A percentile compares a stretch with the other conserved stretches of the same genome.
Conservation (phyloP, 257 asterid species). For the Leptodermis oblonga region DNA sequence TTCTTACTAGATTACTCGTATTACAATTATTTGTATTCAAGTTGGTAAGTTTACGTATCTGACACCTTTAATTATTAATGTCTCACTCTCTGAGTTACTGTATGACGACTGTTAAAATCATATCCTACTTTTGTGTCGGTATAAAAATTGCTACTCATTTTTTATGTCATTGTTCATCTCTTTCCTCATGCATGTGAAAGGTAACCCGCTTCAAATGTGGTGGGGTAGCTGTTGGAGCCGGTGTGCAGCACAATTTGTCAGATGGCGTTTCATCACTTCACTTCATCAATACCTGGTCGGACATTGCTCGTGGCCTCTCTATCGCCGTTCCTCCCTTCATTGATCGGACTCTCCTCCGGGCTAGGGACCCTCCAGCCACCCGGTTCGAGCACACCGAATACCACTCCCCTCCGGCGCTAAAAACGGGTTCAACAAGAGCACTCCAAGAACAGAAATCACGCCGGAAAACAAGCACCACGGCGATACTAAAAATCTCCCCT, state of each 20-base stretch:
- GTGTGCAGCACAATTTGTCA: constrained; percentile 41
- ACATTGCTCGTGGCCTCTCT: constrained; percentile 36
- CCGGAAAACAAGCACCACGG: constrained; percentile 14
- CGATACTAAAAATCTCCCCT: constrained; percentile 25
- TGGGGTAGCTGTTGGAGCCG: constrained; percentile 34
- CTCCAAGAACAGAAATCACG: neutral
- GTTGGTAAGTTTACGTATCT: no score
- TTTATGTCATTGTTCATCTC: no score
- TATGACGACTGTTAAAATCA: no score
- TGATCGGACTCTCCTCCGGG: constrained; percentile 35
- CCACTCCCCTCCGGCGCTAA: constrained; percentile 28
- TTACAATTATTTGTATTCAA: no score
- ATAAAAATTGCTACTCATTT: no score
- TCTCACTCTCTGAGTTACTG: no score
- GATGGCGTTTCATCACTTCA: constrained; percentile 47
- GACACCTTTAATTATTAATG: no score
- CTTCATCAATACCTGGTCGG: constrained; percentile 46
- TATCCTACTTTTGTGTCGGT: no score
- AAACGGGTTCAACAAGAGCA: neutral
- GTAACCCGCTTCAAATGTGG: constrained; percentile 48
- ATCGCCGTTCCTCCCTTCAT: constrained; percentile 34
- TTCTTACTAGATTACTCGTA: no score
- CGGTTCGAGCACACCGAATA: constrained; percentile 28
- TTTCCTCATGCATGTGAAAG: constrained; percentile 16
- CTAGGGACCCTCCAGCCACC: constrained; percentile 27